phyloP scores from a whole-genome alignment of 1,284 basidiomycete species.

The Ceratobasidium sp. region DNA sequence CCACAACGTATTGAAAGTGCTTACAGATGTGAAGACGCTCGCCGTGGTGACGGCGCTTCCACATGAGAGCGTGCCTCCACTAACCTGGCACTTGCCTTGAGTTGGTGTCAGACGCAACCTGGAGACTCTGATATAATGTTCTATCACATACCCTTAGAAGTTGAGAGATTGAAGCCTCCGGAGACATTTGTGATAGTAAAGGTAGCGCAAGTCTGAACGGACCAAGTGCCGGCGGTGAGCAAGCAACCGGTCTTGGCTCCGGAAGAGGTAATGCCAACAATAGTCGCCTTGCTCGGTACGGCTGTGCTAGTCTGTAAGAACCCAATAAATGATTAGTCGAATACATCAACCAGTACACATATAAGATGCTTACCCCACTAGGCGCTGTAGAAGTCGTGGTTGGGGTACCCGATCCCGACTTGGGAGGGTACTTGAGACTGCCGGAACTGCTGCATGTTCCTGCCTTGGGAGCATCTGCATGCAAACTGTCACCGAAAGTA shows the following conservation, averaged over 20 bases:
- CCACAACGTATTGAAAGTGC: neutral
- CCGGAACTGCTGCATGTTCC: slow-evolving; percentile 65
- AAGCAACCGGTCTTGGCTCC: slow-evolving; percentile 50
- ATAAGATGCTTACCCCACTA: neutral
- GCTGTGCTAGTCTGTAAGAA: slow-evolving; percentile 33
- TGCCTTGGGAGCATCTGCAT: slow-evolving; percentile 65
- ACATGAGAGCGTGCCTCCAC: slow-evolving; percentile 49
- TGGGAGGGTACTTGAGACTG: slow-evolving; percentile 76
- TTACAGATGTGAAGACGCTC: slow-evolving; percentile 49
- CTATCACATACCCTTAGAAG: slow-evolving; percentile 49
- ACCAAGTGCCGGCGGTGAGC: slow-evolving; percentile 51
- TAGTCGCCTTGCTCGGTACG: slow-evolving; percentile 36
- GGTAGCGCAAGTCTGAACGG: slow-evolving; percentile 46
- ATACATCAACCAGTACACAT: neutral
- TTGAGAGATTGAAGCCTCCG: slow-evolving; percentile 50
- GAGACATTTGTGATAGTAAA: slow-evolving; percentile 37
- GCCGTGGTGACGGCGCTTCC: slow-evolving; percentile 46
- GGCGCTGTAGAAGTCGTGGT: slow-evolving; percentile 33
- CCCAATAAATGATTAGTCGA: neutral
- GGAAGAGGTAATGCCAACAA: slow-evolving; percentile 33
- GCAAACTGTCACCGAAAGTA: neutral
- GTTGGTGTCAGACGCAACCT: neutral
- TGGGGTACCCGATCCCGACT: slow-evolving; percentile 58
- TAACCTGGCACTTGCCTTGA: slow-evolving; percentile 49
- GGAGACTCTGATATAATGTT: neutral